Percentiles rank a stretch among this genome's conserved stretches.
phyloP scores from a whole-genome alignment of 495 filamentous ascomycete species.

The Halenospora varia region DNA sequence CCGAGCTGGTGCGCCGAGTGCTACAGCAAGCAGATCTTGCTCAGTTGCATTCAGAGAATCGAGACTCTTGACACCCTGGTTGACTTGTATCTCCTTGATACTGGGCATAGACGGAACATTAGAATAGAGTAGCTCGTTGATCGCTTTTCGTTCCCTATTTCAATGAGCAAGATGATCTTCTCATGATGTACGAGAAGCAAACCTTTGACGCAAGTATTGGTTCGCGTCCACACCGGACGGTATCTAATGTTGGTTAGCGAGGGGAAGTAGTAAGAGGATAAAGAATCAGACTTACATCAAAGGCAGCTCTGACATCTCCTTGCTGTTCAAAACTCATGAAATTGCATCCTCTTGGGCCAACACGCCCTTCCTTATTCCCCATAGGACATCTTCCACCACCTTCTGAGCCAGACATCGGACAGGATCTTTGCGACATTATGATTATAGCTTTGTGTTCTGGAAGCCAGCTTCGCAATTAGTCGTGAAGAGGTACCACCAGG shows the following conservation, averaged over 20 bases:
- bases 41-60: slow-evolving; percentile 41
- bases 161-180: neutral
- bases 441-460: slow-evolving; percentile 1
- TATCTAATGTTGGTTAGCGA: slow-evolving; percentile 19
- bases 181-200: neutral
- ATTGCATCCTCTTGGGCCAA: slow-evolving; percentile 32
- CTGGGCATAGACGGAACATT: slow-evolving; percentile 33
- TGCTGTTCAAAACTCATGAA: slow-evolving; percentile 33
- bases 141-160: slow-evolving; percentile 31
- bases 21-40: slow-evolving; percentile 43
- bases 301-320: slow-evolving; percentile 34
- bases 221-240: slow-evolving; percentile 31
- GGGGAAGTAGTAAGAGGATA: neutral
- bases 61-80: slow-evolving; percentile 27
- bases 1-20: slow-evolving; percentile 46
- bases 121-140: slow-evolving; percentile 34
- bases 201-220: slow-evolving; percentile 32
- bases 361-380: slow-evolving; percentile 7
- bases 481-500: neutral
- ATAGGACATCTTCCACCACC: slow-evolving; percentile 8
- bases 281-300: slow-evolving; percentile 28
- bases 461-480: neutral
- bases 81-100: slow-evolving; percentile 22
- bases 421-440: slow-evolving; percentile 19
- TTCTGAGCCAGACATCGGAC: slow-evolving; percentile 8